phyloP scores from a whole-genome alignment of 345 rosid species.

The Noccaea bulbosa region DNA sequence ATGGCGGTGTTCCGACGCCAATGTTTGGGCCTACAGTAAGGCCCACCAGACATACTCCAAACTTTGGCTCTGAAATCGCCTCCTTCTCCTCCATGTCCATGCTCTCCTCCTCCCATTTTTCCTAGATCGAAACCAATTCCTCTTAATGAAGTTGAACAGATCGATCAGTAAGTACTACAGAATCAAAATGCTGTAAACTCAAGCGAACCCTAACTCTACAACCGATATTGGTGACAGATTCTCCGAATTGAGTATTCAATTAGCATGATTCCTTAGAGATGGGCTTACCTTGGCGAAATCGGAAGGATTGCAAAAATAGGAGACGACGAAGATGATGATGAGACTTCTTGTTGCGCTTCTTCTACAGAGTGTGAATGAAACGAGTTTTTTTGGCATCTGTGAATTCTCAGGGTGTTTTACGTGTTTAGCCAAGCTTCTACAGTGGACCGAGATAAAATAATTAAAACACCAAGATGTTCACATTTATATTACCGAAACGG shows the following conservation, averaged over 20 bases:
- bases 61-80: constrained; percentile 92
- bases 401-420: constrained; percentile 16
- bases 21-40: constrained; percentile 94
- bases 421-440: not conserved
- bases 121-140: constrained; percentile 21
- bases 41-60: constrained; percentile 96
- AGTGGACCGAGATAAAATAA: not conserved
- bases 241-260: not conserved
- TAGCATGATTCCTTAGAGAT: constrained; percentile 9
- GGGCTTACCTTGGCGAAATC: constrained; percentile 32
- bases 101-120: constrained; percentile 70
- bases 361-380: constrained; percentile 10
- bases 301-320: constrained; percentile 28
- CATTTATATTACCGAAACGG: not conserved
- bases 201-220: constrained; percentile 25
- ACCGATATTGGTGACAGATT: constrained; percentile 13
- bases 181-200: constrained; percentile 7
- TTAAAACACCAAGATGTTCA: constrained; percentile 23
- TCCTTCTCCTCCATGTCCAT: constrained; percentile 80
- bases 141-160: constrained; percentile 1
- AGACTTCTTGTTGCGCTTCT: constrained; percentile 6
- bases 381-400: constrained; percentile 5
- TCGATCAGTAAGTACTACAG: constrained; percentile 28
- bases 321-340: constrained; percentile 31
- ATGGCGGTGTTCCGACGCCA: constrained; percentile 98